Conservation (phyloP, 306 rosid species). For the Sechiopsis laciniata region DNA sequence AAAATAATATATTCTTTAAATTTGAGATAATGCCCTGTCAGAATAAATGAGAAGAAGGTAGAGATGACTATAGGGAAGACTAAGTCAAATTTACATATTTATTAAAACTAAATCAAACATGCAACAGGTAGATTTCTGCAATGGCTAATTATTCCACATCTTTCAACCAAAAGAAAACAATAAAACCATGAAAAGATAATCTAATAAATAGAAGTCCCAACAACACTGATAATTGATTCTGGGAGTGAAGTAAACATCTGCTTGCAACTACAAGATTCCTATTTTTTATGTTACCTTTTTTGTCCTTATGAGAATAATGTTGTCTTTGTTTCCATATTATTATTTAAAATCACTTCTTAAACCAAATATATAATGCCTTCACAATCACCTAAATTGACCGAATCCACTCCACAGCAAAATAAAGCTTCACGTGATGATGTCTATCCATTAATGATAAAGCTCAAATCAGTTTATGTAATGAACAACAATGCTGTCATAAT, state of each 20-base stretch:
- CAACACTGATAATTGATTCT: neutral
- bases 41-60: neutral
- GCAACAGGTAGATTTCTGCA: neutral
- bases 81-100: neutral
- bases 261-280: neutral
- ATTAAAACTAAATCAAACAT: neutral
- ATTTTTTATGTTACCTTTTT: neutral
- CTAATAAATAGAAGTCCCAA: neutral
- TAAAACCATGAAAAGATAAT: neutral
- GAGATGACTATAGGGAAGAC: neutral
- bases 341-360: neutral
- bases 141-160: neutral
- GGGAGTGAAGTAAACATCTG: slow-evolving; percentile 8
- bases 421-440: neutral
- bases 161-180: neutral
- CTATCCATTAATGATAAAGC: neutral
- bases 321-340: neutral
- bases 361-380: neutral
- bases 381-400: neutral
- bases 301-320: neutral
- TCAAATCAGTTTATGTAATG: neutral
- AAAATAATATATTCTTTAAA: neutral
- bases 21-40: neutral
- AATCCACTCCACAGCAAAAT: neutral
- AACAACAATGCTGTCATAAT: neutral